These are phyloP conservation scores for Metarhizium album DNA, from an alignment of 2,329 filamentous ascomycete genomes.

Conservation along the genomic window DNA sequence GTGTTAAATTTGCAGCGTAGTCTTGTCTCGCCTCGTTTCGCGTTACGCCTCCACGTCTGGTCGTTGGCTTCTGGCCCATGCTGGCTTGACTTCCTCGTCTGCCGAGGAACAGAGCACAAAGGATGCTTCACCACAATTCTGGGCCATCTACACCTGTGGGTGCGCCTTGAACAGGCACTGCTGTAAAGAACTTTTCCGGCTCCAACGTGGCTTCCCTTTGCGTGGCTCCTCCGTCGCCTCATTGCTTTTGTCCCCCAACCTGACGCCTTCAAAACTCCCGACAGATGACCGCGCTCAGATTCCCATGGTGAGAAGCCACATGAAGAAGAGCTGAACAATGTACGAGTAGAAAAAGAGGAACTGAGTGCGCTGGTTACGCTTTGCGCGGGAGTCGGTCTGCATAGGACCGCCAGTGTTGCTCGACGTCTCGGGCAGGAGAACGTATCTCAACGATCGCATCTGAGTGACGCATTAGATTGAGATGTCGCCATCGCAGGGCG, in stretches of 20 bases:
- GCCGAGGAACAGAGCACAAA: not conserved
- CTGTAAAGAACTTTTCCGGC: not conserved
- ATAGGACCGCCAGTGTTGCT: constrained; percentile 53
- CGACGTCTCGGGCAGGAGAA: constrained; percentile 76
- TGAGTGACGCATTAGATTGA: constrained; percentile 23
- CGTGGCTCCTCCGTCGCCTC: constrained; percentile 11
- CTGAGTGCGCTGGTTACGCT: constrained; percentile 79
- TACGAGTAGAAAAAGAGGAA: constrained; percentile 94
- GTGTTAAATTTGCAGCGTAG: not conserved
- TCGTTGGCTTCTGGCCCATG: not conserved
- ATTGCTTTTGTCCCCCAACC: not conserved
- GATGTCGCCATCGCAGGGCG: constrained; percentile 5
- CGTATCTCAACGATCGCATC: constrained; percentile 93
- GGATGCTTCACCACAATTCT: not conserved
- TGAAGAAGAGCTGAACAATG: constrained; percentile 85
- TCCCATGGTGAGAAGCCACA: constrained; percentile 58
- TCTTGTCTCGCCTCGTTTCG: not conserved
- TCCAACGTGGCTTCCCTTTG: not conserved
- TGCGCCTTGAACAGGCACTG: not conserved
- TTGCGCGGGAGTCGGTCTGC: constrained; percentile 66
- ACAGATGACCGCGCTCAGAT: constrained; percentile 16
- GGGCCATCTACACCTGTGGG: not conserved
- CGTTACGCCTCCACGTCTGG: not conserved
- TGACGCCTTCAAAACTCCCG: not conserved
- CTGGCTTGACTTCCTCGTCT: not conserved